Base-by-base conservation (phyloP, 1,284 basidiomycete species). In the Grifola frondosa region DNA sequence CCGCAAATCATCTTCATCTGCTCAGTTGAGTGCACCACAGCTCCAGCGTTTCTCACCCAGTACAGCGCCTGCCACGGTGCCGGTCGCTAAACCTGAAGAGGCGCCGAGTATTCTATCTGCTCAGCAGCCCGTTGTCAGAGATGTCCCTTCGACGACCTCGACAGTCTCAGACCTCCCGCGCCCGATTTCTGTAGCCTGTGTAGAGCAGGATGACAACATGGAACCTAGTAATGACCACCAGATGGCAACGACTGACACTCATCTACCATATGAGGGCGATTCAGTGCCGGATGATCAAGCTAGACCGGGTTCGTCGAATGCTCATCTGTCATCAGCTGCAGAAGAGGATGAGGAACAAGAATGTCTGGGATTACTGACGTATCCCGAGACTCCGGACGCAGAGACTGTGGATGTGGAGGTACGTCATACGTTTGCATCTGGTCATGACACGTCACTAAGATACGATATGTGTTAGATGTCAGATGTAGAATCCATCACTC, bases 311-410 rank as follows among this genome's bases (percentile, higher is more conserved):
- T 34, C 16, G 34, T 21, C 34, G 23, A 16, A 17, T n/a, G 24
- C 25, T 6, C 40, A 32, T 19, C 22, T 29, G 5, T 42, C 38
- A 22, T 32, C 25, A 20, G 40, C 17, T 30, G 8, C 31, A 35
- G 25, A 39, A 26, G 44, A 32, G 4, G 48, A 46, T 6, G 48
- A 45, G 9, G 44, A 46, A 20, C 30, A 42, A 24, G 40, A 43
- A 19, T 42, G 40, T 23, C 8, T 42, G 12, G 35, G 43, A 5
- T 36, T 46, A 22, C 25, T 33, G 20, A 35, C 40, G 23, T 35
- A 42, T 24, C 44, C 44, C 6, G 34, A 42, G n/a, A n/a, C n/a
- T n/a, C n/a, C n/a, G n/a, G n/a, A n/a, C n/a, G n/a, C n/a, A 16
- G 28, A 23, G 12, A 12, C 24, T 3, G 42, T n/a, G n/a, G n/a